A percentile compares a stretch with the other conserved stretches of the same genome.
phyloP scores from a whole-genome alignment of 163 green algal species.

The Smithsoniella earleae region DNA sequence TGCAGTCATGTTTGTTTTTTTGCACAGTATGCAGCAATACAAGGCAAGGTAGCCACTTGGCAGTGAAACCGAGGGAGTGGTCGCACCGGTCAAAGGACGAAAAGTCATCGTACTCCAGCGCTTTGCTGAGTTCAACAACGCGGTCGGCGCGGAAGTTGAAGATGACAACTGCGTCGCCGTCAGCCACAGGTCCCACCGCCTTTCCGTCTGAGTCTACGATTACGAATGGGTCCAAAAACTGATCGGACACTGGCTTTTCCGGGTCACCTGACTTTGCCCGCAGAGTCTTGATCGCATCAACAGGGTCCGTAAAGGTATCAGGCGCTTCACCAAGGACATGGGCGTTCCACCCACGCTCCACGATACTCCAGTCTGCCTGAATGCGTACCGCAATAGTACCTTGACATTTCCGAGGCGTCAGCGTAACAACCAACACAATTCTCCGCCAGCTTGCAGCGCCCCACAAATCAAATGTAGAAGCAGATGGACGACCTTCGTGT shows the following conservation, averaged over 20 bases:
- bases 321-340: conserved; percentile 82
- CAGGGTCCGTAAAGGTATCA: conserved; percentile 68
- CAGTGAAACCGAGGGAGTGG: too few relatives aligned
- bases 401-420: too few relatives aligned
- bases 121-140: conserved; percentile 88
- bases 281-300: conserved; percentile 70
- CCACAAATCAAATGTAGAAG: too few relatives aligned
- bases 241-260: conserved; percentile 57
- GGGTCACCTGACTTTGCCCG: conserved; percentile 37
- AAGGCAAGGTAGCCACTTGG: too few relatives aligned
- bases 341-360: conserved; percentile 84
- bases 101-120: conserved; percentile 84
- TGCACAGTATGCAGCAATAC: too few relatives aligned
- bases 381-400: neutral
- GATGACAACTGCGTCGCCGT: conserved; percentile 84
- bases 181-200: too few relatives aligned
- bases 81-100: conserved; percentile 57
- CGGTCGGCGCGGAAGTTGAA: conserved; percentile 95
- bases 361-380: conserved; percentile 83
- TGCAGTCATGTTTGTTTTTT: too few relatives aligned
- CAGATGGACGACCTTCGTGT: too few relatives aligned
- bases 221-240: conserved; percentile 80
- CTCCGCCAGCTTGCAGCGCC: too few relatives aligned
- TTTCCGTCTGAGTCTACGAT: conserved; percentile 78
- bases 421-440: too few relatives aligned